Evolutionary conservation across 345 rosid species (phyloP).

Genomic region (Balakata baccata): DNA sequence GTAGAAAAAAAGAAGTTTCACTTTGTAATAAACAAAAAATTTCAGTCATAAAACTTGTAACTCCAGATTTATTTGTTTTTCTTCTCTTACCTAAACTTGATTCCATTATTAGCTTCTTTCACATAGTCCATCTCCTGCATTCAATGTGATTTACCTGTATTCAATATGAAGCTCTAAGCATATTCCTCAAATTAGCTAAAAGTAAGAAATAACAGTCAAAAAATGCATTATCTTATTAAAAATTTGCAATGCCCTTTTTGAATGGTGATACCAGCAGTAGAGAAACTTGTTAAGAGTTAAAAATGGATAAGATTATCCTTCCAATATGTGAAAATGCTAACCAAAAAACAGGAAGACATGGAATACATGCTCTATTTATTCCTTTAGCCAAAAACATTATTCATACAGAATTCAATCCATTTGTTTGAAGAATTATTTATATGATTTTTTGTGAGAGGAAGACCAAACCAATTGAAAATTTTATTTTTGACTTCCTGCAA

Average conservation of each 20-base stretch:
- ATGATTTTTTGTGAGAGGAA: neutral
- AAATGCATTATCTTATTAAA: neutral
- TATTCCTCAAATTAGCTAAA: slow-evolving; percentile 41
- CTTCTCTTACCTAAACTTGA: slow-evolving; percentile 68
- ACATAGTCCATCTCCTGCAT: slow-evolving; percentile 99
- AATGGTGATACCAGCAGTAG: neutral
- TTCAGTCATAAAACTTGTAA: neutral
- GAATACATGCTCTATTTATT: neutral
- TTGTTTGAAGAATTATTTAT: neutral
- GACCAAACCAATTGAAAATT: neutral
- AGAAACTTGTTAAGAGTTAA: neutral
- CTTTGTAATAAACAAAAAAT: too few relatives aligned
- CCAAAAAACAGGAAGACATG: neutral
- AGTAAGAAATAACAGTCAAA: neutral
- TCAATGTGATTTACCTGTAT: slow-evolving; percentile 97
- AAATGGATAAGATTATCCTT: neutral
- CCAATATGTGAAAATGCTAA: neutral
- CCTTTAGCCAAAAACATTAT: neutral
- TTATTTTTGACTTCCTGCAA: neutral
- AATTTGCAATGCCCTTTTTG: neutral
- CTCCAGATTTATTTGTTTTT: neutral
- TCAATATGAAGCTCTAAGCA: slow-evolving; percentile 94
- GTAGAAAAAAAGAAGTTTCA: too few relatives aligned
- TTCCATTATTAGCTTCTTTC: slow-evolving; percentile 85
- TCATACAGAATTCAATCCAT: neutral